These are phyloP conservation scores for Cladosporium sp. DNA, from an alignment of 2,329 filamentous ascomycete species.

Conservation along the genomic window DNA sequence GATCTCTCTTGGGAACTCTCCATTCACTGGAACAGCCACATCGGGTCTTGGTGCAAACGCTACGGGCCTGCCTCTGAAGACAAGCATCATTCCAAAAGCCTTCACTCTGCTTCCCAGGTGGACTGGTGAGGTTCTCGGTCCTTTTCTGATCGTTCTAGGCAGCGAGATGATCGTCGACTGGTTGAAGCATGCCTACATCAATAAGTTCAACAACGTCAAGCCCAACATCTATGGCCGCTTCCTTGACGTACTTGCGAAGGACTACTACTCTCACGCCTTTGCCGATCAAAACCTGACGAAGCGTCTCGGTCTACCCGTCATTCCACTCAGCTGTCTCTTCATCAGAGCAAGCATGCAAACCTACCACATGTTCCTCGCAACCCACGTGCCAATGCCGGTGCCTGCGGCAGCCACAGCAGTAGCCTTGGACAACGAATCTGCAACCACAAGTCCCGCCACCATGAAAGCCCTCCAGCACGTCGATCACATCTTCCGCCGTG, in stretches of 20 bases:
- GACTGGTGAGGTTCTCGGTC: slow-evolving; percentile 85
- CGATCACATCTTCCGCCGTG: slow-evolving; percentile 71
- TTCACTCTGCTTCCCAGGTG: slow-evolving; percentile 86
- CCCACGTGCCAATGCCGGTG: slow-evolving; percentile 72
- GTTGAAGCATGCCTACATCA: slow-evolving; percentile 96
- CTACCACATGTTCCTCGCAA: slow-evolving; percentile 96
- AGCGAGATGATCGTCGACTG: slow-evolving; percentile 97
- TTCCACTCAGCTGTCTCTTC: slow-evolving; percentile 91
- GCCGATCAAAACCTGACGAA: slow-evolving; percentile 85
- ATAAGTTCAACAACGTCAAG: slow-evolving; percentile 97
- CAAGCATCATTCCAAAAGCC: slow-evolving; percentile 76
- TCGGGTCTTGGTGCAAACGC: slow-evolving; percentile 37
- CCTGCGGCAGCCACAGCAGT: slow-evolving; percentile 63
- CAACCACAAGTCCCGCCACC: slow-evolving; percentile 62
- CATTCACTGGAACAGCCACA: slow-evolving; percentile 19
- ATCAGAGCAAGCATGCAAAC: slow-evolving; percentile 92
- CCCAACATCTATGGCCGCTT: slow-evolving; percentile 85
- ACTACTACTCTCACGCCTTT: slow-evolving; percentile 97
- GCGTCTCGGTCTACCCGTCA: slow-evolving; percentile 82
- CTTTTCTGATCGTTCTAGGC: slow-evolving; percentile 88
- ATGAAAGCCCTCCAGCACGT: slow-evolving; percentile 75
- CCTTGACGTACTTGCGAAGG: slow-evolving; percentile 90
- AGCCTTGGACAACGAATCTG: slow-evolving; percentile 48
- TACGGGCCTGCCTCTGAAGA: slow-evolving; percentile 43
- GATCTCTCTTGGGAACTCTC: slow-evolving; percentile 32